A percentile compares a stretch with the other conserved stretches of the same genome.
phyloP scores from a whole-genome alignment of 148 eudicot genomes.

The Simmondsia chinensis region DNA sequence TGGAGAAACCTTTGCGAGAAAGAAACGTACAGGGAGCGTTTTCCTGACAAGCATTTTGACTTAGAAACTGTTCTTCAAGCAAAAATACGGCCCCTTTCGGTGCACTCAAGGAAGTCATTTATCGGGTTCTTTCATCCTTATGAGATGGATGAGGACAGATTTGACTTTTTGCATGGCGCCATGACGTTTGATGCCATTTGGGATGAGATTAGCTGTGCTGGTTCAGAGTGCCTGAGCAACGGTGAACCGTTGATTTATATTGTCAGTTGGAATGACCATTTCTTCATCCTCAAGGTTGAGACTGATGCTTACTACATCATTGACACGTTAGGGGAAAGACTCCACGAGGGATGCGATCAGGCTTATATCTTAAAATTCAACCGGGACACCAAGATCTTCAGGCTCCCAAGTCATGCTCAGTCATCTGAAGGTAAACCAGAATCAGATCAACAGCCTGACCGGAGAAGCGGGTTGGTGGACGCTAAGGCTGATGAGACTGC shows the following conservation, averaged over 20 bases:
- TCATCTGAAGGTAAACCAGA: slow-evolving; percentile 23
- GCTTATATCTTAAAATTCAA: slow-evolving; percentile 68
- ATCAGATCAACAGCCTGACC: slow-evolving; percentile 18
- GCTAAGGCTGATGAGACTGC: slow-evolving; percentile 2
- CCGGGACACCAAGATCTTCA: slow-evolving; percentile 35
- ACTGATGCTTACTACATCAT: slow-evolving; percentile 52
- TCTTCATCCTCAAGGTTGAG: slow-evolving; percentile 69
- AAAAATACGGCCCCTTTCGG: slow-evolving; percentile 60
- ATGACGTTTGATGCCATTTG: slow-evolving; percentile 90
- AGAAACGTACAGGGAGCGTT: slow-evolving; percentile 44
- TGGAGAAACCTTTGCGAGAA: slow-evolving; percentile 87
- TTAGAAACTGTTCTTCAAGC: slow-evolving; percentile 80
- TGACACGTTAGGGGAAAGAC: slow-evolving; percentile 69
- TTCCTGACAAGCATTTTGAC: slow-evolving; percentile 95
- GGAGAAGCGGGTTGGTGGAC: slow-evolving; percentile 5
- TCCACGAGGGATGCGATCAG: slow-evolving; percentile 63
- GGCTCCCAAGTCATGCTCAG: slow-evolving; percentile 23
- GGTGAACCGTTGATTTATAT: slow-evolving; percentile 46
- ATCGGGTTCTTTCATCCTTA: slow-evolving; percentile 84
- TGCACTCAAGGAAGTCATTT: slow-evolving; percentile 65
- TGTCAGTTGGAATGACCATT: slow-evolving; percentile 80
- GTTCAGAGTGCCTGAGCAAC: slow-evolving; percentile 11
- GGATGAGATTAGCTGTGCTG: slow-evolving; percentile 51
- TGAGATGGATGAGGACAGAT: slow-evolving; percentile 56
- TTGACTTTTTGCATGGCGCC: slow-evolving; percentile 78